phyloP scores from a whole-genome alignment of 495 filamentous ascomycete genomes.

The Neurospora sp. region DNA sequence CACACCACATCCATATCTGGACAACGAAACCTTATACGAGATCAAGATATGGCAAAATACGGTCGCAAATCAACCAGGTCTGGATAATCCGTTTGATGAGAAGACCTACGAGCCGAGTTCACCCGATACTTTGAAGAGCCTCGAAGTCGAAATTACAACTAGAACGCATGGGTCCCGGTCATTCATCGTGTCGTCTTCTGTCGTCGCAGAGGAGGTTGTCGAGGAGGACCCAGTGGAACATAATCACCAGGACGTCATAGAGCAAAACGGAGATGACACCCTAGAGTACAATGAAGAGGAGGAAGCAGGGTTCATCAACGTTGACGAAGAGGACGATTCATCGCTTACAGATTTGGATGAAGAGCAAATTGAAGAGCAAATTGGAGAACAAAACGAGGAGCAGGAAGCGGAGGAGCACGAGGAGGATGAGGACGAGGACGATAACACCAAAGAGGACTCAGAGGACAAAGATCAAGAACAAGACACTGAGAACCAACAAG shows the following conservation, averaged over 20 bases:
- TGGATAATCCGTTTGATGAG: background rate
- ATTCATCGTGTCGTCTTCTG: background rate
- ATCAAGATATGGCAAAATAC: constrained; percentile 10
- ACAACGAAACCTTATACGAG: constrained; percentile 2
- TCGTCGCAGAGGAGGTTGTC: background rate
- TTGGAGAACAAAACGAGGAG: background rate
- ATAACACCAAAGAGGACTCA: background rate
- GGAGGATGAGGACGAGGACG: background rate
- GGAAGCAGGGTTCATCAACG: background rate
- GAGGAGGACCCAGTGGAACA: background rate
- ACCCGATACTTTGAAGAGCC: background rate
- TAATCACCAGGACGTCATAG: background rate
- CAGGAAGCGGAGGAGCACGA: background rate
- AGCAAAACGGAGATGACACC: background rate
- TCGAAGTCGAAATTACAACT: background rate
- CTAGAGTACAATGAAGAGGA: background rate
- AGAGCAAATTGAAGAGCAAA: background rate
- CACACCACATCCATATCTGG: background rate
- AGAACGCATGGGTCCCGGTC: background rate
- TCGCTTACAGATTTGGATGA: background rate
- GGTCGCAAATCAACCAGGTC: background rate
- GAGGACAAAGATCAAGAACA: background rate
- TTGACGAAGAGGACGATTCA: background rate
- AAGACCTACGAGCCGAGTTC: background rate
- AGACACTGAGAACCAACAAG: background rate